These are phyloP conservation scores for Lyophyllum shimeji DNA, from an alignment of 768 basidiomycete genomes.

Conservation along the genomic window DNA sequence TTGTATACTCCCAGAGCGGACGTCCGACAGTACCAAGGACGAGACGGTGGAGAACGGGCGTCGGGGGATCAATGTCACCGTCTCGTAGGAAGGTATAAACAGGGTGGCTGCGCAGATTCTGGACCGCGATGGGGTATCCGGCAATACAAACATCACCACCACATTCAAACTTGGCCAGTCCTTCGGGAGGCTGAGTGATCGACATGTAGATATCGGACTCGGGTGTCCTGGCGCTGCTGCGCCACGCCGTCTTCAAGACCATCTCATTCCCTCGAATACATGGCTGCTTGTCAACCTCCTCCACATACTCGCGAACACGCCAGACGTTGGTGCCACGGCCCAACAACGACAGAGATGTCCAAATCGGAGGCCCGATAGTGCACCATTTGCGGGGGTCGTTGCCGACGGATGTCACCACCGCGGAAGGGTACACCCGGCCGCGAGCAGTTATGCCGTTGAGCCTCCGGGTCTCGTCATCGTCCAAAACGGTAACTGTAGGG, in stretches of 20 bases:
- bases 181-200: constrained; percentile 8
- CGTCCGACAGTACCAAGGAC: constrained; percentile 17
- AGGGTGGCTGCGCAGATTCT: constrained; percentile 10
- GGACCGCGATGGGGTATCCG: not conserved
- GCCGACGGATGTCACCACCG: constrained; percentile 9
- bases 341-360: constrained; percentile 16
- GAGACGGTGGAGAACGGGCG: constrained; percentile 17
- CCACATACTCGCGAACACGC: constrained; percentile 8
- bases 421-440: not conserved
- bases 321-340: constrained; percentile 20
- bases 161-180: constrained; percentile 16
- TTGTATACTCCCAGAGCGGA: constrained; percentile 19
- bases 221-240: constrained; percentile 11
- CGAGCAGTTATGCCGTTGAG: not conserved
- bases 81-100: not conserved
- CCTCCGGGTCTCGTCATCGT: not conserved
- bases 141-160: constrained; percentile 14
- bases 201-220: constrained; percentile 17
- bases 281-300: not conserved
- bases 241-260: constrained; percentile 18
- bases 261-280: not conserved
- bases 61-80: not conserved
- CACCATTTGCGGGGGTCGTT: constrained; percentile 11
- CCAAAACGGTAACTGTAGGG: constrained; percentile 14
- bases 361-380: constrained; percentile 20